phyloP scores from a whole-genome alignment of 441 rosid genomes.

The Erodium trifolium region DNA sequence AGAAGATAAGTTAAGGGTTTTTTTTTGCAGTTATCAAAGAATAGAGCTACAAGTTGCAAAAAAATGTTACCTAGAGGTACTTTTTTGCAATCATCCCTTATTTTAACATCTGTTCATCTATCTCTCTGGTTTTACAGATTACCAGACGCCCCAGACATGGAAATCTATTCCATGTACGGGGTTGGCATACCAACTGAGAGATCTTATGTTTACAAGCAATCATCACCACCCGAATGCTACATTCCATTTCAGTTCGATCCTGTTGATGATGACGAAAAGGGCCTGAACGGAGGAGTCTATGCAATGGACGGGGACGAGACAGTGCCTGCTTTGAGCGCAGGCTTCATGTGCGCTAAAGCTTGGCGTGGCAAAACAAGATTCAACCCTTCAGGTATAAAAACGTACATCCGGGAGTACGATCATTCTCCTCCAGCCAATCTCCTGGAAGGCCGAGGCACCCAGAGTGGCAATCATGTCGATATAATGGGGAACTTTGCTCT shows the following conservation, averaged over 20 bases:
- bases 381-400: slow-evolving; percentile 75
- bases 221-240: slow-evolving; percentile 63
- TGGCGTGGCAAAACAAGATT: slow-evolving; percentile 95
- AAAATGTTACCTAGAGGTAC: no score
- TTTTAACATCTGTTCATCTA: slow-evolving; percentile 2
- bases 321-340: slow-evolving; percentile 82
- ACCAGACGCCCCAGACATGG: slow-evolving; percentile 91
- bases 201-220: slow-evolving; percentile 65
- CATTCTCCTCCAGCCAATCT: slow-evolving; percentile 84
- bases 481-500: slow-evolving; percentile 94
- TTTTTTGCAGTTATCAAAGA: no score
- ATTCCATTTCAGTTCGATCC: slow-evolving; percentile 89
- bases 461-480: slow-evolving; percentile 85
- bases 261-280: slow-evolving; percentile 50
- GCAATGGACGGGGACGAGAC: slow-evolving; percentile 86
- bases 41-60: no score
- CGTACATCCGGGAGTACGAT: slow-evolving; percentile 62
- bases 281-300: slow-evolving; percentile 81
- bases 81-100: neutral
- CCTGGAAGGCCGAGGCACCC: slow-evolving; percentile 87
- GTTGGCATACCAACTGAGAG: slow-evolving; percentile 95
- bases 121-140: slow-evolving; percentile 45
- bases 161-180: slow-evolving; percentile 76
- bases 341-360: slow-evolving; percentile 94
- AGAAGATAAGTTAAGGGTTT: no score